Percentiles rank a stretch among this genome's conserved stretches.
These are phyloP conservation scores for Starmerella apicola DNA, from an alignment of 805 yeast species.

Conservation along the genomic window DNA sequence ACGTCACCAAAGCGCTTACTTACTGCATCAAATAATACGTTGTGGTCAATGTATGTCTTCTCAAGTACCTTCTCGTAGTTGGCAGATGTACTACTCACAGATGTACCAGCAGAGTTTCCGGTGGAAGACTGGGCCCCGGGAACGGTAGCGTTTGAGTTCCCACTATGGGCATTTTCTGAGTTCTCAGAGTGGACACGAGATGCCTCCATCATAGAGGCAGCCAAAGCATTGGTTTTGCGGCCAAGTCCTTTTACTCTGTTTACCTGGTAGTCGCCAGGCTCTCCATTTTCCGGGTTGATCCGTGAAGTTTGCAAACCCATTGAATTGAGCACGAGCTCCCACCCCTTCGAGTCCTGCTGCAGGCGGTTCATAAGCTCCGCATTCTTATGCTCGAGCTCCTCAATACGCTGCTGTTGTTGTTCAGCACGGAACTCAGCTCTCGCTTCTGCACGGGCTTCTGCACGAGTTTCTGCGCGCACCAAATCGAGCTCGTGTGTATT, in stretches of 20 bases:
- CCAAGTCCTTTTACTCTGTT: constrained; percentile 49
- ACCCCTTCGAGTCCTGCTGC: constrained; percentile 21
- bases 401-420: constrained; percentile 9
- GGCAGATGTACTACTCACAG: neutral
- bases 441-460: constrained; percentile 17
- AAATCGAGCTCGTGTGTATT: constrained; percentile 15
- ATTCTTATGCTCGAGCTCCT: constrained; percentile 10
- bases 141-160: neutral
- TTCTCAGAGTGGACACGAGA: neutral
- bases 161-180: neutral
- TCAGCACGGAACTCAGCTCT: constrained; percentile 10
- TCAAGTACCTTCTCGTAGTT: constrained; percentile 18
- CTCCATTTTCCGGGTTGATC: constrained; percentile 11
- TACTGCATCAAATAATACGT: constrained; percentile 34
- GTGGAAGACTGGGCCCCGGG: neutral
- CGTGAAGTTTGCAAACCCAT: constrained; percentile 55
- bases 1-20: constrained; percentile 76
- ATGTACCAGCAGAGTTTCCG: neutral
- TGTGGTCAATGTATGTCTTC: constrained; percentile 30
- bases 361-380: constrained; percentile 8
- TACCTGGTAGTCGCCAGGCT: constrained; percentile 19
- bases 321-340: constrained; percentile 52
- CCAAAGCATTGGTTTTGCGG: neutral
- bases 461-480: constrained; percentile 16
- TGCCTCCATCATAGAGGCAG: neutral